These are phyloP conservation scores for Boletus insuetus DNA, from an alignment of 768 basidiomycete species.

Conservation along the genomic window DNA sequence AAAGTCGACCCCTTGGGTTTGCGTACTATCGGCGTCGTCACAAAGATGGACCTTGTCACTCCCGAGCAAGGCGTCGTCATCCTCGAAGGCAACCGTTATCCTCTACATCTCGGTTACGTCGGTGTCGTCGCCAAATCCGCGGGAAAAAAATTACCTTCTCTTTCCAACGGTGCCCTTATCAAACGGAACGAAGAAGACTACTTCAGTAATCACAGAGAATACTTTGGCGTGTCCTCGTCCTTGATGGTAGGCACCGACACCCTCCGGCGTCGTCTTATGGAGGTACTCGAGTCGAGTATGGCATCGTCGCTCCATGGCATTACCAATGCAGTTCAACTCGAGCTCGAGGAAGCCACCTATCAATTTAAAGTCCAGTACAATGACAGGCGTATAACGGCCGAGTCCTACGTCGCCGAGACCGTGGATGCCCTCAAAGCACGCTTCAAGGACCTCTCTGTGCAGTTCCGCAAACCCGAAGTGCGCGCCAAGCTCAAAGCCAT, in stretches of 20 bases:
- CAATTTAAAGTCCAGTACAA: constrained; percentile 99
- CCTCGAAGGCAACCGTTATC: constrained; percentile 87
- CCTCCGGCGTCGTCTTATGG: constrained; percentile 87
- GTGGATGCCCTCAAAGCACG: constrained; percentile 88
- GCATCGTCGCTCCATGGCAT: constrained; percentile 93
- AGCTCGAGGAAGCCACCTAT: constrained; percentile 94
- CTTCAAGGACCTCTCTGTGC: constrained; percentile 80
- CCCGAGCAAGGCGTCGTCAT: constrained; percentile 81
- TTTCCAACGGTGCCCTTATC: constrained; percentile 48
- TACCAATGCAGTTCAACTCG: constrained; percentile 94
- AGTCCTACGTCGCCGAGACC: constrained; percentile 97
- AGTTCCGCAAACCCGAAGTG: constrained; percentile 88
- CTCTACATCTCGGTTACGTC: constrained; percentile 95
- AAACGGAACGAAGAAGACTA: constrained; percentile 63
- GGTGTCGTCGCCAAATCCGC: constrained; percentile 89
- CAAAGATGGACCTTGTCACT: constrained; percentile 97
- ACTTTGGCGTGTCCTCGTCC: constrained; percentile 59
- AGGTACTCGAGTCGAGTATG: constrained; percentile 97
- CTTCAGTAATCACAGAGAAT: constrained; percentile 59
- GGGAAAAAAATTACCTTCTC: constrained; percentile 51
- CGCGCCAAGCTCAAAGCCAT: constrained; percentile 85
- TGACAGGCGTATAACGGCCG: constrained; percentile 89
- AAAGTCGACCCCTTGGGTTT: constrained; percentile 93
- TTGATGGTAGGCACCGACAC: constrained; percentile 92
- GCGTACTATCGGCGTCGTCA: constrained; percentile 95